Evolutionary conservation across 805 yeast species (phyloP), one percentile per base, ranked within the genome.

Genomic region (Lachancea quebecensis): DNA sequence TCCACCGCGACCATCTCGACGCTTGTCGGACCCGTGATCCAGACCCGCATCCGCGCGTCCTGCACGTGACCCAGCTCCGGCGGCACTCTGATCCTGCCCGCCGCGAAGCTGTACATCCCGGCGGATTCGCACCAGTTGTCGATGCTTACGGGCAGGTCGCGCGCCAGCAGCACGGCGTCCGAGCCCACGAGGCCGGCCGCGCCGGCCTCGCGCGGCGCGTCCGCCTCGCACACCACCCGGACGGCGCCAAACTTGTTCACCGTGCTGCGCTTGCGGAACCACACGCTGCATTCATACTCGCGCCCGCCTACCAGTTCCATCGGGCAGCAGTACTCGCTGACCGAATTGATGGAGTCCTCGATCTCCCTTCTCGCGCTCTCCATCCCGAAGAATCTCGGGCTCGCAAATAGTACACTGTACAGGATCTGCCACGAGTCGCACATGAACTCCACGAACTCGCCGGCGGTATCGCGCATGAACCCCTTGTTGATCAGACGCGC

Each of bases 381-480:
- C 42, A 38, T 36, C 21, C 35, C 41, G 30, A 44, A 44, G 37
- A 44, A 39, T 15, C 30, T 39, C 6, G 47, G 47, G 12, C 27
- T 35, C 30, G 12, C 34, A 40, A 44, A 44, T n/a, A 44, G 18
- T 14, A 39, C 47, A 28, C 38, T 15, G 37, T 39, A 44, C 14
- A 44, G 15, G 28, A 44, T 44, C 11, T 44, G 40, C 47, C 47
- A 44, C 17, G 47, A 44, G 29, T 44, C 47, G 5, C 40, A 44
- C 32, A 44, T n/a, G 30, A 27, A 39, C 17, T 30, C 35, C 11
- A n/a, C 21, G 15, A n/a, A n/a, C 10, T 35, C 36, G 7, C 12
- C 28, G n/a, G n/a, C 32, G 16, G 30, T 31, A 10, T 28, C 25
- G 25, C 25, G 25, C 25, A 21, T 21, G 25, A 21, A 12, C 8